phyloP scores from a whole-genome alignment of 495 filamentous ascomycete species.

The Xylaria curta region DNA sequence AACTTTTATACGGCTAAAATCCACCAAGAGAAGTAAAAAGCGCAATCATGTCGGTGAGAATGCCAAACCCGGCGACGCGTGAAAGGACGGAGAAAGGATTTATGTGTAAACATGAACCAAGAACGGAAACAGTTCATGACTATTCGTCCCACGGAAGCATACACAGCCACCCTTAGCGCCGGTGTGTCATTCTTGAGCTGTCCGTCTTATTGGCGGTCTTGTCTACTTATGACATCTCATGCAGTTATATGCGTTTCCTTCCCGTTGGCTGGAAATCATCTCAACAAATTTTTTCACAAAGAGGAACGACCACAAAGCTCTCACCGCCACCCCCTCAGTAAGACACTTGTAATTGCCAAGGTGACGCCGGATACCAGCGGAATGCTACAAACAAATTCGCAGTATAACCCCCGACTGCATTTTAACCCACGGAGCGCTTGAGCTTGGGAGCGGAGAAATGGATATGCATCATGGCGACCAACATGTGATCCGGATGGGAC shows the following conservation, averaged over 20 bases:
- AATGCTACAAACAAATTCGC: neutral
- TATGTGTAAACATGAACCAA: neutral
- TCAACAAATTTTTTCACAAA: neutral
- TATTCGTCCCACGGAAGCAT: neutral
- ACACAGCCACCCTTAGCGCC: slow-evolving; percentile 20
- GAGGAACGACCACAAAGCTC: neutral
- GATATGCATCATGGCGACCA: neutral
- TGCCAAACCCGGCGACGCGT: neutral
- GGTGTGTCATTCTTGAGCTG: neutral
- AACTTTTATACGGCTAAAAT: neutral
- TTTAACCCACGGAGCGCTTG: neutral
- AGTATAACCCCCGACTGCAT: neutral
- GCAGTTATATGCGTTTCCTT: neutral
- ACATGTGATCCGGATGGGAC: neutral
- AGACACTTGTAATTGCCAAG: neutral
- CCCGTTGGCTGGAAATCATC: neutral
- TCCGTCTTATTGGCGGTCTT: neutral
- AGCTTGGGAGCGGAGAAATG: neutral
- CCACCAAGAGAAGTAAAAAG: neutral
- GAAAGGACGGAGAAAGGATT: slow-evolving; percentile 3
- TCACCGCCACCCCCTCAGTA: slow-evolving; percentile 5
- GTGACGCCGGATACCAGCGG: neutral
- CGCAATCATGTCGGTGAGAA: neutral
- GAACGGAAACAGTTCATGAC: neutral
- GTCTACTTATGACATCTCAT: neutral